Conservation (phyloP, 2,329 filamentous ascomycete species). For the Aureobasidium sp. region DNA sequence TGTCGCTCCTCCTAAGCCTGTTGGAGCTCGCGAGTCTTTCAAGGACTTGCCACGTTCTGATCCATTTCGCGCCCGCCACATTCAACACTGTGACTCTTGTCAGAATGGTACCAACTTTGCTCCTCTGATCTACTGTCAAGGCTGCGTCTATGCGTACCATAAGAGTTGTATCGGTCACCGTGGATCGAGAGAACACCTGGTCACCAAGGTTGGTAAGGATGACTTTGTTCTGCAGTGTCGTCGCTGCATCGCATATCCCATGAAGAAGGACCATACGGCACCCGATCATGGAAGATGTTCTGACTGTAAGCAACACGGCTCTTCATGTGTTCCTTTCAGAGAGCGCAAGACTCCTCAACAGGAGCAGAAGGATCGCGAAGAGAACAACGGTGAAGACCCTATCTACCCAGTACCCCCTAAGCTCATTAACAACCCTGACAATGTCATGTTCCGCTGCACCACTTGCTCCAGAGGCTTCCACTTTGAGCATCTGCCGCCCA, state of each 20-base stretch:
- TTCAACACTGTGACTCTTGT: constrained; percentile 66
- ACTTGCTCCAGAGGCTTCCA: constrained; percentile 75
- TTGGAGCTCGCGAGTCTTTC: constrained; percentile 66
- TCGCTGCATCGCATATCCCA: constrained; percentile 65
- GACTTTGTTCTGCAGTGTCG: constrained; percentile 86
- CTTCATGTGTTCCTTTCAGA: constrained; percentile 69
- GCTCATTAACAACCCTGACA: constrained; percentile 67
- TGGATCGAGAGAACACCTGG: constrained; percentile 70
- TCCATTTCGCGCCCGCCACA: constrained; percentile 65
- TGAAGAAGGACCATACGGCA: constrained; percentile 60
- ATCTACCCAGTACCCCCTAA: constrained; percentile 55
- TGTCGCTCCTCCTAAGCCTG: constrained; percentile 45
- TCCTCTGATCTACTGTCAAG: constrained; percentile 78
- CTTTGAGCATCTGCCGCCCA: constrained; percentile 67
- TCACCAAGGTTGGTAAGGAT: constrained; percentile 72
- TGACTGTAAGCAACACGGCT: constrained; percentile 57
- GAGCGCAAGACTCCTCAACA: constrained; percentile 64
- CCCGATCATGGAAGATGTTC: constrained; percentile 69
- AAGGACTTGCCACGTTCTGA: constrained; percentile 53
- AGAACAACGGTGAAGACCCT: constrained; percentile 74
- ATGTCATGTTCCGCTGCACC: constrained; percentile 76
- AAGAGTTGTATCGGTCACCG: constrained; percentile 73
- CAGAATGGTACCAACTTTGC: constrained; percentile 55
- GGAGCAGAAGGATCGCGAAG: constrained; percentile 74
- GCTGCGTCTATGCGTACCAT: constrained; percentile 79